Evolutionary conservation across 177 flowering plant species (phyloP), one percentile per base, ranked within the genome.

Genomic region (Vitis hybrid): DNA sequence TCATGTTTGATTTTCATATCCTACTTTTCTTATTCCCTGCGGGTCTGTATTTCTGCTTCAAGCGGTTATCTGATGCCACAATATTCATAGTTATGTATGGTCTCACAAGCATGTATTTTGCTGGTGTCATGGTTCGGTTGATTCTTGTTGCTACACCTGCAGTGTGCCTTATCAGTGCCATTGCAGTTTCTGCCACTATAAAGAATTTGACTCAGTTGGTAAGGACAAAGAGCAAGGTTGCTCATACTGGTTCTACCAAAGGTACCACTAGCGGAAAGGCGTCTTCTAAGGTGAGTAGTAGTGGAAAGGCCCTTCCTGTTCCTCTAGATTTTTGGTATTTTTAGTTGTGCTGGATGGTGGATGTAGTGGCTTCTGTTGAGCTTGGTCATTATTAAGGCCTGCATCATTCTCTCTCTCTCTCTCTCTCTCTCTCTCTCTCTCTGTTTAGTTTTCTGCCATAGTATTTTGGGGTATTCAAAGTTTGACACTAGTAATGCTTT

Each of bases 131-230:
- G 99, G 99, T 95, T 75, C 98, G 97, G 60, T 83, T 95, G 60
- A 95, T 95, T 83, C 97, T 95, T 73, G 99, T 95, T 61, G 99
- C 99, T 7, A 88, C 99, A 40, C 99, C 99, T 68, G 99, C 98
- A 1, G 89, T 95, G 16, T 95, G 98, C 81, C 94, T 95, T 67
- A 86, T 93, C 21, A 95, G 99, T 88, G 97, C 96, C 32, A 86
- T 95, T 86, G 97, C 98, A 68, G 97, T 92, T 76, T 96, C 99
- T 81, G 93, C 97, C 50, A 89, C 98, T 15, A 60, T 93, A 61
- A 93, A 92, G 84, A 96, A 93, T 79, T 79, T 96, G 78, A 92
- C 97, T 62, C 76, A 66, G 40, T 69, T 93, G 78, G 56, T 88
- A 19, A 81, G 97, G 70, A 69, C 84, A 7, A 91, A 88, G 74